Conservation (phyloP, 2,329 filamentous ascomycete genomes). For the Alternaria sp. region DNA sequence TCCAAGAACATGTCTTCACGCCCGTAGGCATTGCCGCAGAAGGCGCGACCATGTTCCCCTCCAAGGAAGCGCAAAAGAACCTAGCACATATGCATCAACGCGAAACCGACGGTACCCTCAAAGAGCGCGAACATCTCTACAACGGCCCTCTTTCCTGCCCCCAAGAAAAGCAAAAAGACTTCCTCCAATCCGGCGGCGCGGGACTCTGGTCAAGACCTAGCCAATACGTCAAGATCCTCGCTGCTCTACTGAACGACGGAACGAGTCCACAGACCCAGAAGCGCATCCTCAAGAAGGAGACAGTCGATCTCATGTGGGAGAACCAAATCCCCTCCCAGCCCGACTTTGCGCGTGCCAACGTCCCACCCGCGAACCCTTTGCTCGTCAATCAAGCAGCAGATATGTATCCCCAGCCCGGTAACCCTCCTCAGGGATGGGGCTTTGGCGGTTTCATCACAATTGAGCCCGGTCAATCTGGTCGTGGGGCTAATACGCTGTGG, state of each 20-base stretch:
- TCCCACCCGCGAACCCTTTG: slow-evolving; percentile 57
- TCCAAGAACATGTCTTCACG: slow-evolving; percentile 55
- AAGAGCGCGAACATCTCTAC: slow-evolving; percentile 58
- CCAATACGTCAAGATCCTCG: slow-evolving; percentile 67
- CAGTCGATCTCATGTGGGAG: slow-evolving; percentile 68
- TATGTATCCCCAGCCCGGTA: slow-evolving; percentile 55
- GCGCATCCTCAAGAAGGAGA: slow-evolving; percentile 62
- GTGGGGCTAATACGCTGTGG: slow-evolving; percentile 57
- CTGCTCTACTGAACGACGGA: slow-evolving; percentile 69
- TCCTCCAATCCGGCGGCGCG: slow-evolving; percentile 67
- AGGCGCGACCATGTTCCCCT: slow-evolving; percentile 65
- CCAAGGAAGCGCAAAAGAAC: slow-evolving; percentile 58
- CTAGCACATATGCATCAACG: slow-evolving; percentile 65
- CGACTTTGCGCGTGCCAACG: slow-evolving; percentile 54
- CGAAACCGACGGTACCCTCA: slow-evolving; percentile 49
- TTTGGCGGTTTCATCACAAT: slow-evolving; percentile 63
- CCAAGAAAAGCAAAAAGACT: slow-evolving; percentile 50
- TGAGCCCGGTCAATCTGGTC: slow-evolving; percentile 57
- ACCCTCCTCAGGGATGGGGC: slow-evolving; percentile 69
- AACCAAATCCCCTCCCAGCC: slow-evolving; percentile 66
- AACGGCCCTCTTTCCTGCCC: slow-evolving; percentile 55
- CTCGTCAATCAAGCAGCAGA: slow-evolving; percentile 58
- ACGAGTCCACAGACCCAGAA: slow-evolving; percentile 62
- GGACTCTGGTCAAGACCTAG: slow-evolving; percentile 65
- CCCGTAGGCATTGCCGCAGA: slow-evolving; percentile 52